Percentiles rank a stretch among this genome's conserved stretches.
Conservation (phyloP, 306 rosid genomes). For the Carpinus fangiana region DNA sequence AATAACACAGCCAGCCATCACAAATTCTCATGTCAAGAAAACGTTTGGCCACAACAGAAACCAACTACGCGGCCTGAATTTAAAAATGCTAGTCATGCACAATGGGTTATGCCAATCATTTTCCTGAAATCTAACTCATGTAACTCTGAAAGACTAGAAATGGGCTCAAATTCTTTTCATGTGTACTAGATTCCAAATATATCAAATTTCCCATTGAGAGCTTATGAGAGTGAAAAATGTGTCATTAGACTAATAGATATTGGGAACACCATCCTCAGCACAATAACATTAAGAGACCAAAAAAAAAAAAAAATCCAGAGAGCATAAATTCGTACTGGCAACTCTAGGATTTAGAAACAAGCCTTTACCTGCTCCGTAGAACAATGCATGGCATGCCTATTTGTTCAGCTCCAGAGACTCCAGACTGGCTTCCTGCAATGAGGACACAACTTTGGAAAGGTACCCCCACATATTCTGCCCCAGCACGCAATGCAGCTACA, state of each 20-base stretch:
- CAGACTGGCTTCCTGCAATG: slow-evolving; percentile 87
- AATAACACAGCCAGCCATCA: background rate
- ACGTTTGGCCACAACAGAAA: background rate
- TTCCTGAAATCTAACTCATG: background rate
- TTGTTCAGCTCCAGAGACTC: slow-evolving; percentile 70
- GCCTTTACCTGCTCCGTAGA: slow-evolving; percentile 77
- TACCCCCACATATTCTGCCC: slow-evolving; percentile 75
- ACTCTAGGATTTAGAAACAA: slow-evolving; percentile 6
- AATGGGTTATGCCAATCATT: background rate
- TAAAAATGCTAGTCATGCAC: background rate
- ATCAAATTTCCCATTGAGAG: background rate
- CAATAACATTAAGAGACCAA: background rate
- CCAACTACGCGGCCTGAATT: background rate
- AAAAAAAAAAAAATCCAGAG: background rate
- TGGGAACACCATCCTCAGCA: slow-evolving; percentile 4
- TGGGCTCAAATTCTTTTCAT: background rate
- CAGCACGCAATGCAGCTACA: slow-evolving; percentile 78
- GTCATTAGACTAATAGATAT: background rate
- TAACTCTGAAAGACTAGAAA: background rate
- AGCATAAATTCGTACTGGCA: background rate
- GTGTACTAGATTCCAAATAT: background rate
- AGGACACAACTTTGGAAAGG: slow-evolving; percentile 74
- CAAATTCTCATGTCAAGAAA: background rate
- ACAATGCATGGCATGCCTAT: slow-evolving; percentile 89
- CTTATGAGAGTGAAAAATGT: background rate